Evolutionary conservation across 1,284 basidiomycete species (phyloP).

Genomic region (Microbotryum silenes-acaulis): DNA sequence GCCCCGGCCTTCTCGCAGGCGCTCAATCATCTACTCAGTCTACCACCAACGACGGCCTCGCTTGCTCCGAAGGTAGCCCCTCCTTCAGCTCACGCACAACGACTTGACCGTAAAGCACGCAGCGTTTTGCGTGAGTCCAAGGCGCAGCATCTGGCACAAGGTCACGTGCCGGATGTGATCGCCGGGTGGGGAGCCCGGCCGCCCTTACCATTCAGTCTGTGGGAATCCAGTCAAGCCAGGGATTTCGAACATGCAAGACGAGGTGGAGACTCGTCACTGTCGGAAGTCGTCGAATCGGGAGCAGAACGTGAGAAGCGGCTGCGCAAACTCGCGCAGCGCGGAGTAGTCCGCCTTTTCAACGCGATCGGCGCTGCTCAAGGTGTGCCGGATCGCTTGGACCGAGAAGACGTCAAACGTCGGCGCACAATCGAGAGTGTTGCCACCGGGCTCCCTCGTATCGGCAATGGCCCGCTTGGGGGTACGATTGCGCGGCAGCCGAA

Average conservation of each 20-base stretch:
- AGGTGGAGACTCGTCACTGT: constrained; percentile 10
- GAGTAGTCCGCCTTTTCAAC: constrained; percentile 39
- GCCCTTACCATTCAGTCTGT: constrained; percentile 35
- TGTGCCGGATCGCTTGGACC: constrained; percentile 26
- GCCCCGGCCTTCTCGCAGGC: constrained; percentile 26
- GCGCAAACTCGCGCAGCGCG: constrained; percentile 37
- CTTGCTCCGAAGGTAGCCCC: constrained; percentile 21
- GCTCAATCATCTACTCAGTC: constrained; percentile 29
- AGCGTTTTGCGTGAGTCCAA: constrained; percentile 32
- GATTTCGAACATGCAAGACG: constrained; percentile 23
- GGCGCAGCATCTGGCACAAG: constrained; percentile 34
- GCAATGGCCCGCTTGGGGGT: constrained; percentile 10
- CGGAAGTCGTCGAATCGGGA: constrained; percentile 20
- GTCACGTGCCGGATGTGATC: constrained; percentile 38
- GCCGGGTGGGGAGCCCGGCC: constrained; percentile 38
- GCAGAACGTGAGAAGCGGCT: constrained; percentile 37
- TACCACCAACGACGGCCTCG: constrained; percentile 22
- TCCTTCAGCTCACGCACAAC: constrained; percentile 21
- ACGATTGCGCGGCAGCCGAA: constrained; percentile 31
- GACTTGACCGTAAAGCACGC: constrained; percentile 32
- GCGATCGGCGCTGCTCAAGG: constrained; percentile 38
- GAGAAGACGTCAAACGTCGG: constrained; percentile 26
- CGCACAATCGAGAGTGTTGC: constrained; percentile 29
- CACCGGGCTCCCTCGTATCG: constrained; percentile 20
- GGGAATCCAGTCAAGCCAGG: constrained; percentile 27